A percentile compares a stretch with the other conserved stretches of the same genome.
Evolutionary conservation across 805 yeast species (phyloP).

Genomic region (Komagataella pseudopastoris): DNA sequence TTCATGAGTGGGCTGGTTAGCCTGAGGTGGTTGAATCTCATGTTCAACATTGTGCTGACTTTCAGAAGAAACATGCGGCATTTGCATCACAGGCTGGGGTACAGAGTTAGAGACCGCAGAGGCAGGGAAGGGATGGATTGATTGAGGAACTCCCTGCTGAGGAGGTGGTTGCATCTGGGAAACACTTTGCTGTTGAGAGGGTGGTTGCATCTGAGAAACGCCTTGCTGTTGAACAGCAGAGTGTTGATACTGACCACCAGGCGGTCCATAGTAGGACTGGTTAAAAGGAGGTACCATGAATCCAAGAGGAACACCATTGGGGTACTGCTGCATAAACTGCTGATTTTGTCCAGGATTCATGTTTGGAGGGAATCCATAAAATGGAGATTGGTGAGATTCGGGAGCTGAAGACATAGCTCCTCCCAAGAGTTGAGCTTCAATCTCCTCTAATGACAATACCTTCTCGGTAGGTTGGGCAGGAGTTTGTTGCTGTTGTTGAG

Average conservation of each 20-base stretch:
- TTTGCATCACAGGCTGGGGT: background rate
- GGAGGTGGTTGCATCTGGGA: constrained; percentile 4
- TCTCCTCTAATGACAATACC: constrained; percentile 65
- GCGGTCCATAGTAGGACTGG: background rate
- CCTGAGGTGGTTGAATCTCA: constrained; percentile 3
- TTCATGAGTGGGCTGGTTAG: background rate
- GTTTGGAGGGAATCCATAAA: constrained; percentile 7
- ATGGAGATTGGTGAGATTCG: constrained; percentile 12
- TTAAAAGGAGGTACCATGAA: background rate
- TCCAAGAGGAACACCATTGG: constrained; percentile 1
- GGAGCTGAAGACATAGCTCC: constrained; percentile 18
- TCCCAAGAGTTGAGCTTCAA: constrained; percentile 63
- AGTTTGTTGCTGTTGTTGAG: constrained; percentile 7
- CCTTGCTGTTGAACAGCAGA: background rate
- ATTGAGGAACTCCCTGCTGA: constrained; percentile 3
- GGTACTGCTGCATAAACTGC: constrained; percentile 3
- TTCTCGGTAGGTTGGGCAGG: constrained; percentile 15
- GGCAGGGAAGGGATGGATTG: constrained; percentile 1
- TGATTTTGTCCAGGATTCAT: constrained; percentile 3
- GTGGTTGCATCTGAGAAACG: background rate
- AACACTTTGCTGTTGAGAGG: background rate
- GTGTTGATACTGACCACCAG: background rate
- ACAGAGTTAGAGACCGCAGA: background rate
- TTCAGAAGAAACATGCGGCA: constrained; percentile 1
- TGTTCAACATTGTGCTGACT: background rate